phyloP scores from a whole-genome alignment of 2,329 filamentous ascomycete species.

The Aspergillus bombycis region DNA sequence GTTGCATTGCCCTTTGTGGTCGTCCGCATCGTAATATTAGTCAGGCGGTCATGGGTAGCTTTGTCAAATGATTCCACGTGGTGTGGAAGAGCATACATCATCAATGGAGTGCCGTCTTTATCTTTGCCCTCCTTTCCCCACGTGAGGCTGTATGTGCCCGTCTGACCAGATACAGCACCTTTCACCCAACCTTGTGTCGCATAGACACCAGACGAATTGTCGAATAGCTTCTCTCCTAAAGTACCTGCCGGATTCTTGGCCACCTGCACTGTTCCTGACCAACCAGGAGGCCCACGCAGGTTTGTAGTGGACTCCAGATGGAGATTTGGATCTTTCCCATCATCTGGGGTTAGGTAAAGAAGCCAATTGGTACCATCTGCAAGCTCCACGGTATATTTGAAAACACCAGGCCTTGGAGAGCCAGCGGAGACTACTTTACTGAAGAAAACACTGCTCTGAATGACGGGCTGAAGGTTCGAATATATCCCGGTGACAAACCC shows the following conservation, averaged over 20 bases:
- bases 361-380: slow-evolving; percentile 78
- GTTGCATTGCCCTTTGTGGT: slow-evolving; percentile 83
- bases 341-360: slow-evolving; percentile 70
- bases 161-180: slow-evolving; percentile 59
- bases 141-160: slow-evolving; percentile 72
- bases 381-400: slow-evolving; percentile 75
- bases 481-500: slow-evolving; percentile 82
- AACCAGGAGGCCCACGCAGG: slow-evolving; percentile 67
- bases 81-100: slow-evolving; percentile 89
- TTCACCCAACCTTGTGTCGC: slow-evolving; percentile 65
- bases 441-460: slow-evolving; percentile 78
- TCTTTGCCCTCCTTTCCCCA: slow-evolving; percentile 73
- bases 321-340: slow-evolving; percentile 67
- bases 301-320: slow-evolving; percentile 67
- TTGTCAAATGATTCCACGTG: slow-evolving; percentile 75
- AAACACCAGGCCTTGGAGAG: slow-evolving; percentile 63
- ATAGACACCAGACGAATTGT: slow-evolving; percentile 76
- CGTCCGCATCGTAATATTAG: slow-evolving; percentile 67
- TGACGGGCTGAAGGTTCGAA: slow-evolving; percentile 67
- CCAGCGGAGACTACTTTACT: slow-evolving; percentile 60
- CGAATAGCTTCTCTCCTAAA: slow-evolving; percentile 69
- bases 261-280: slow-evolving; percentile 79
- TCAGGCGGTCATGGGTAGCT: slow-evolving; percentile 53
- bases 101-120: slow-evolving; percentile 57
- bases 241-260: slow-evolving; percentile 69